Evolutionary conservation across 139 green algal species (phyloP).

Genomic region (Zygnema circumcarinatum): DNA sequence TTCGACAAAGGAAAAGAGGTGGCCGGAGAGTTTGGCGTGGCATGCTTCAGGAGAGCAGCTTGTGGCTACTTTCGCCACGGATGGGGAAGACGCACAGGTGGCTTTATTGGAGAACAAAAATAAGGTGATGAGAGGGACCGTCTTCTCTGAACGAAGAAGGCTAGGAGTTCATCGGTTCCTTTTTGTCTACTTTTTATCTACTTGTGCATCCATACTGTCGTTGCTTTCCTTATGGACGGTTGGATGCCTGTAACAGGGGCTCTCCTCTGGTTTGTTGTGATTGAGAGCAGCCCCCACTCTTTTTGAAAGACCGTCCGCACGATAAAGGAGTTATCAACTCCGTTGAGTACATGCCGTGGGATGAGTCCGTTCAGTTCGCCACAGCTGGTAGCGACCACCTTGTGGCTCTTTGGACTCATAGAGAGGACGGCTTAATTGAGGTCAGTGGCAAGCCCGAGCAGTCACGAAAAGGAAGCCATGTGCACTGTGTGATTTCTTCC

Average conservation of each 20-base stretch:
- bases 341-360: slow-evolving; percentile 52
- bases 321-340: slow-evolving; percentile 51
- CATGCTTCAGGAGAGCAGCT: slow-evolving; percentile 24
- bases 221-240: no score
- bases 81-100: slow-evolving; percentile 37
- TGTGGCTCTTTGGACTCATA: slow-evolving; percentile 44
- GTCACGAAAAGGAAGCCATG: no score
- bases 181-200: slow-evolving; percentile 12
- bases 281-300: neutral
- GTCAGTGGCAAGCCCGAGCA: no score
- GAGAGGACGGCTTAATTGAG: neutral
- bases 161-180: neutral
- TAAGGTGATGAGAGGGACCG: slow-evolving; percentile 31
- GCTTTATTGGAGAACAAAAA: slow-evolving; percentile 34
- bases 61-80: slow-evolving; percentile 24
- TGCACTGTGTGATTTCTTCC: no score
- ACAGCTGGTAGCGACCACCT: slow-evolving; percentile 49
- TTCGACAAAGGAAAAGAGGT: neutral
- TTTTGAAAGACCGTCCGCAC: slow-evolving; percentile 23
- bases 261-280: neutral
- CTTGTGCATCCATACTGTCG: no score
- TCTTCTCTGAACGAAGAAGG: slow-evolving; percentile 10
- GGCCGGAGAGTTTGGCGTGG: slow-evolving; percentile 54
- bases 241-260: neutral
- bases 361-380: neutral